These are phyloP conservation scores for Emericellopsis atlantica DNA, from an alignment of 2,329 filamentous ascomycete genomes.

Conservation along the genomic window DNA sequence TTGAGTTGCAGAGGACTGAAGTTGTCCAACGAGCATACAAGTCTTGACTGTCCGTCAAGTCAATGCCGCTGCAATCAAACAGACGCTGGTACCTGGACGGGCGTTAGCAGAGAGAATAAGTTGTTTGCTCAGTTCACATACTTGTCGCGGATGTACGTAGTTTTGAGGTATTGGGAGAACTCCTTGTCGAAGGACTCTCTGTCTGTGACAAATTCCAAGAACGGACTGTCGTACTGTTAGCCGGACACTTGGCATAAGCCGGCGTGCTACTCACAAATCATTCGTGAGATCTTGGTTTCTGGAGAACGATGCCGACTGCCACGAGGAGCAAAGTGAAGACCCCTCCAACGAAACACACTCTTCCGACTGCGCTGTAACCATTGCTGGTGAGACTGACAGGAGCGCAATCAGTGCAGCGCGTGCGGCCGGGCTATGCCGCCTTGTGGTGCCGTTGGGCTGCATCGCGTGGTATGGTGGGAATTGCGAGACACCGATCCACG, in stretches of 20 bases:
- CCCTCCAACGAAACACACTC: slow-evolving; percentile 55
- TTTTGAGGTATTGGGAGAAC: slow-evolving; percentile 59
- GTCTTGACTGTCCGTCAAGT: slow-evolving; percentile 65
- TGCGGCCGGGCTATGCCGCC: neutral
- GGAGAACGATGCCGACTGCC: slow-evolving; percentile 59
- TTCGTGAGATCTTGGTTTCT: slow-evolving; percentile 43
- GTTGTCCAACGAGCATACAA: slow-evolving; percentile 91
- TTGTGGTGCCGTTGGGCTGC: neutral
- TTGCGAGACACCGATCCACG: too few relatives aligned
- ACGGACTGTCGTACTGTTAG: slow-evolving; percentile 47
- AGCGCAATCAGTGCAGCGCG: slow-evolving; percentile 9
- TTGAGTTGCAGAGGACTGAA: slow-evolving; percentile 82
- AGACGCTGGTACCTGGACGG: slow-evolving; percentile 59
- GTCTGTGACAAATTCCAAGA: slow-evolving; percentile 71
- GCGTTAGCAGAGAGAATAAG: neutral
- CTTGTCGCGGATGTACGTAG: slow-evolving; percentile 66
- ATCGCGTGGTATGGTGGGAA: neutral
- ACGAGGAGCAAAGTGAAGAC: slow-evolving; percentile 61
- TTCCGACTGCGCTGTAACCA: slow-evolving; percentile 21
- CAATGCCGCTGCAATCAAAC: slow-evolving; percentile 68
- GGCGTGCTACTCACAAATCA: slow-evolving; percentile 44
- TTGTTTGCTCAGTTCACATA: slow-evolving; percentile 28
- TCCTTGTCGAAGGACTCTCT: slow-evolving; percentile 64
- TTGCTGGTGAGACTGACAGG: slow-evolving; percentile 11
- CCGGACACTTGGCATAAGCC: neutral